These are phyloP conservation scores for Phytophthora pini DNA, from an alignment of 352 stramenopile species.

Conservation along the genomic window DNA sequence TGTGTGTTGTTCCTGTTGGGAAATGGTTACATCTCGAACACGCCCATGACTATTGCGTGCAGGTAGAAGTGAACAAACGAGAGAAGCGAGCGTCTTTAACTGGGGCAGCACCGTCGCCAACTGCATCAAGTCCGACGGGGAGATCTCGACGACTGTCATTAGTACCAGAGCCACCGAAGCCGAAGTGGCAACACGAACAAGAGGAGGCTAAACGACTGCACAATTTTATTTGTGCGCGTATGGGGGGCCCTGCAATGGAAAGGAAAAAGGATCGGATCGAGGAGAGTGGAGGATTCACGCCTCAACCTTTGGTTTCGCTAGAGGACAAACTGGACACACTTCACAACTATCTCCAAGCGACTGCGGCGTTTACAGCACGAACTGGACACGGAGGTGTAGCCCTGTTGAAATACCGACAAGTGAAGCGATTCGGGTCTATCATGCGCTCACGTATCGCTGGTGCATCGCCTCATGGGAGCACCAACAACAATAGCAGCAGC, in stretches of 20 bases:
- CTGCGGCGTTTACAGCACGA: slow-evolving; percentile 18
- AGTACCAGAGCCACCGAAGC: slow-evolving; percentile 1
- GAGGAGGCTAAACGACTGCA: slow-evolving; percentile 62
- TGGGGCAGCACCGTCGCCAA: neutral
- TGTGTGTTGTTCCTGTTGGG: slow-evolving; percentile 59
- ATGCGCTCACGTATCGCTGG: slow-evolving; percentile 53
- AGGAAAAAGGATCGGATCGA: slow-evolving; percentile 40
- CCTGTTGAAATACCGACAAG: slow-evolving; percentile 68
- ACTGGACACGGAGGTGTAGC: slow-evolving; percentile 26
- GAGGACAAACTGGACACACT: slow-evolving; percentile 73
- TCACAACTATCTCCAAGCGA: slow-evolving; percentile 63
- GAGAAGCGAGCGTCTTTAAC: slow-evolving; percentile 41
- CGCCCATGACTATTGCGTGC: slow-evolving; percentile 70
- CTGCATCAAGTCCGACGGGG: slow-evolving; percentile 1
- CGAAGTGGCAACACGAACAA: slow-evolving; percentile 54
- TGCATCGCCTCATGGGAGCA: neutral
- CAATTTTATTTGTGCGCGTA: slow-evolving; percentile 70
- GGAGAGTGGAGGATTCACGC: slow-evolving; percentile 56
- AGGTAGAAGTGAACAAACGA: slow-evolving; percentile 55
- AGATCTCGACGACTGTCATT: slow-evolving; percentile 9
- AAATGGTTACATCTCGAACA: slow-evolving; percentile 65
- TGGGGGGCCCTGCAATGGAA: slow-evolving; percentile 38
- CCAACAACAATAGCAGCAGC: neutral
- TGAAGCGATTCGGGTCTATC: slow-evolving; percentile 73
- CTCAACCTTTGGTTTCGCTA: slow-evolving; percentile 44